These are phyloP conservation scores for Tolypocladium inflatum DNA, from an alignment of 2,329 filamentous ascomycete genomes.

Conservation along the genomic window DNA sequence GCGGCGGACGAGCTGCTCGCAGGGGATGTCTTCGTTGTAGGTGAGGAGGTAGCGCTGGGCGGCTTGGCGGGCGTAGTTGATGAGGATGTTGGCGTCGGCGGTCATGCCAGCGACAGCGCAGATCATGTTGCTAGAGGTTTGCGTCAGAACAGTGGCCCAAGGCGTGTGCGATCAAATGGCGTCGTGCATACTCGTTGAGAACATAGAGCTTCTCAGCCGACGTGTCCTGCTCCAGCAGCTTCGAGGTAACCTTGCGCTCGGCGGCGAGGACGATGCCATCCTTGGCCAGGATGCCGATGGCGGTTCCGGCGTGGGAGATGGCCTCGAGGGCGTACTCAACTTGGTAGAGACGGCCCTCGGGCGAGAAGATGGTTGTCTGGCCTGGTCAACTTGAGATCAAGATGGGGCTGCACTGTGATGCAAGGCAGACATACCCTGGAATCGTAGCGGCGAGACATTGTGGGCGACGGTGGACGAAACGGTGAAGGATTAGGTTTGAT, in stretches of 20 bases:
- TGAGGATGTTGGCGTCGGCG: conserved; percentile 98
- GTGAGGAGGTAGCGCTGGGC: conserved; percentile 96
- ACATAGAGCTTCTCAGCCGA: conserved; percentile 99
- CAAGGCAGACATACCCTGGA: conserved; percentile 62
- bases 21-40: conserved; percentile 99
- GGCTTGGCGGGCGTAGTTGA: conserved; percentile 97
- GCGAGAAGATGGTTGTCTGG: conserved; percentile 99
- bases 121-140: conserved; percentile 85
- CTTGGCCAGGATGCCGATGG: conserved; percentile 90
- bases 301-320: conserved; percentile 96
- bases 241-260: conserved; percentile 98
- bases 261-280: conserved; percentile 98
- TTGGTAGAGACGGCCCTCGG: conserved; percentile 95
- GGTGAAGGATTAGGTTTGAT: not conserved
- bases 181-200: conserved; percentile 72
- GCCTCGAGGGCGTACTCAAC: conserved; percentile 99
- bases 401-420: not conserved
- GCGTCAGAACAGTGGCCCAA: conserved; percentile 4
- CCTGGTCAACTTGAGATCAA: not conserved
- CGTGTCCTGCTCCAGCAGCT: conserved; percentile 97
- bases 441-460: conserved; percentile 96
- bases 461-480: conserved; percentile 15
- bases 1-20: conserved; percentile 93
- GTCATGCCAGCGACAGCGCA: conserved; percentile 99
- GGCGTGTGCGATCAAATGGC: not conserved